Conservation (phyloP, 257 asterid species). For the Sherardia arvensis region DNA sequence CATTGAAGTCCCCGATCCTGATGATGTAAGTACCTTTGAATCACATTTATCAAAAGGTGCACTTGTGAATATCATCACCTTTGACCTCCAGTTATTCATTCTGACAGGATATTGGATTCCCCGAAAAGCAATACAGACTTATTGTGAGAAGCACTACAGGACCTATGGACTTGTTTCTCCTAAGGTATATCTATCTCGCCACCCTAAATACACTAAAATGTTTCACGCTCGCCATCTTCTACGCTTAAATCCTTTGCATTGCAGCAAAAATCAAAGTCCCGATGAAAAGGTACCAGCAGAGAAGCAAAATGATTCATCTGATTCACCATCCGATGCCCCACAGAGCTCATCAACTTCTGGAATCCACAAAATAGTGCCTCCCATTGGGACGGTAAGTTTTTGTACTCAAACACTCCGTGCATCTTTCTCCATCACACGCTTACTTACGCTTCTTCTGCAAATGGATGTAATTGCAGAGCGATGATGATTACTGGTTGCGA, state of each 20-base stretch:
- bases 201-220: neutral
- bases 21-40: conserved; percentile 40
- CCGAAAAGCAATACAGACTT: conserved; percentile 43
- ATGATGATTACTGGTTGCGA: conserved; percentile 68
- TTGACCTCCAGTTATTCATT: conserved; percentile 2
- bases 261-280: conserved; percentile 37
- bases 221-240: neutral
- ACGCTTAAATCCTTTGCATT: conserved; percentile 8
- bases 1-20: conserved; percentile 73
- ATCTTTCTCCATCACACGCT: neutral
- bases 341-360: conserved; percentile 24
- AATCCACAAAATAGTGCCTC: conserved; percentile 49
- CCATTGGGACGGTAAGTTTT: conserved; percentile 47
- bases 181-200: conserved; percentile 47
- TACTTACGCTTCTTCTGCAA: neutral
- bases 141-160: conserved; percentile 58
- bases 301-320: conserved; percentile 31
- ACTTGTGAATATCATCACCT: neutral
- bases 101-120: conserved; percentile 39
- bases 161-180: conserved; percentile 51
- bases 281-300: conserved; percentile 21
- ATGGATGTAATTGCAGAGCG: conserved; percentile 31
- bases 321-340: conserved; percentile 16
- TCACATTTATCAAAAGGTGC: neutral
- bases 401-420: neutral